Evolutionary conservation across 169 alveolate genomes (phyloP), one percentile per base, ranked within the genome.

Genomic region (Plasmodium gonderi): DNA sequence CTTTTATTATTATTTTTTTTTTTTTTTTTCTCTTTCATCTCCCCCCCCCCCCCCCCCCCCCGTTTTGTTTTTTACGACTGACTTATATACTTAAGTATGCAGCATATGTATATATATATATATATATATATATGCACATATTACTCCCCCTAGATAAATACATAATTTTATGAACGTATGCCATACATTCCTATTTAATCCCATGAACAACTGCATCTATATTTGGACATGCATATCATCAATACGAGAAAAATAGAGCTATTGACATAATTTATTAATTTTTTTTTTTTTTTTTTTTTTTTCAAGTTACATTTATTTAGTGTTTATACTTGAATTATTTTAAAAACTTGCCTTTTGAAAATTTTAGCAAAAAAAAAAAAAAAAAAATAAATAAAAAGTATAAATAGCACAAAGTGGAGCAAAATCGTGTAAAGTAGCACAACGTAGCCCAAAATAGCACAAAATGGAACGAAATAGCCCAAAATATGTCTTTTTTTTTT

Each of bases 301-400:
- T 60, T 60, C 0, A 60, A 60, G 72, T 60, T 20, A 20, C 26
- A 23, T 60, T 60, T 60, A 60, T 72, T 79, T 23, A 67, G 64
- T 29, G 77, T 49, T 44, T 76, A 60, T 60, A 60, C 17, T 60
- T 7, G 72, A 23, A 74, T 29, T 67, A 80, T 89, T 49, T 77
- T 67, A 79, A 80, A 20, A 78, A 72, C 40, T 68, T 89, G 81
- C 91, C 67, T 74, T 69, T 79, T 20, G 49, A 80, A 89, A 85
- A 49, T 12, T 33, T 65, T 20, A 79, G 68, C 42, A 31, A 51
- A 49, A 72, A 49, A 3, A 36, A 83, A 14, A 54, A 76, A 42
- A 17, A 78, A 23, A 79, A 79, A n/a, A 85, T 51, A 42, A 54
- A 76, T 68, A 51, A n/a, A 76, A 80, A 4, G 9, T 29, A n/a